Conservation (phyloP, 2,329 filamentous ascomycete species). For the Huntiella savannae region DNA sequence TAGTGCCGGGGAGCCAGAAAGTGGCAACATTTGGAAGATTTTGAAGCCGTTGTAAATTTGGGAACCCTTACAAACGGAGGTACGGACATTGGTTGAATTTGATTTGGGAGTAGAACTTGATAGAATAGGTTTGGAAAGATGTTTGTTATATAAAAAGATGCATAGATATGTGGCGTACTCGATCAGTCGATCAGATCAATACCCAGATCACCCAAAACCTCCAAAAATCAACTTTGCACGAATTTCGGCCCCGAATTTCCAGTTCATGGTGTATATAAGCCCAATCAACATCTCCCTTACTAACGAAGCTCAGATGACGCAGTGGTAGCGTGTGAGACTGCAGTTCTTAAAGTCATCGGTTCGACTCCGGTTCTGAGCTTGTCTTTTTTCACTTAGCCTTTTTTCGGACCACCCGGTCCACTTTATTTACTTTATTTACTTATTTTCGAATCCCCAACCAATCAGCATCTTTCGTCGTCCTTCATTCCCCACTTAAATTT, state of each 20-base stretch:
- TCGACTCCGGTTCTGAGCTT: slow-evolving; percentile 11
- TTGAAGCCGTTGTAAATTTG: too few relatives aligned
- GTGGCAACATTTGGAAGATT: too few relatives aligned
- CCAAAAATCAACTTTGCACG: too few relatives aligned
- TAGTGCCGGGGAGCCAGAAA: too few relatives aligned
- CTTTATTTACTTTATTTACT: neutral
- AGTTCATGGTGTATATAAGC: neutral
- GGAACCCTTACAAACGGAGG: too few relatives aligned
- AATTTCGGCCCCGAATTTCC: neutral
- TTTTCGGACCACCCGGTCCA: slow-evolving; percentile 3
- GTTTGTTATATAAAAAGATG: too few relatives aligned
- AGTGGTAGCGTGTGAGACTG: slow-evolving; percentile 11
- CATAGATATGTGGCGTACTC: too few relatives aligned
- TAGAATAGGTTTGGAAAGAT: too few relatives aligned
- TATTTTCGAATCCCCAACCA: neutral
- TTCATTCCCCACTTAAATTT: slow-evolving; percentile 2
- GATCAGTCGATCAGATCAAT: too few relatives aligned
- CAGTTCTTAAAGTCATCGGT: slow-evolving; percentile 11
- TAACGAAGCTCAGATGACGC: slow-evolving; percentile 8
- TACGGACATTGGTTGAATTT: too few relatives aligned
- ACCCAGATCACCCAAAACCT: too few relatives aligned
- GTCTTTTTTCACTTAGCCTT: slow-evolving; percentile 8
- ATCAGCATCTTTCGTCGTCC: neutral
- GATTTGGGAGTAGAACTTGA: too few relatives aligned
- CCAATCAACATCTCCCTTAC: neutral